phyloP scores from a whole-genome alignment of 2,329 filamentous ascomycete species.

The Apiospora koreana region DNA sequence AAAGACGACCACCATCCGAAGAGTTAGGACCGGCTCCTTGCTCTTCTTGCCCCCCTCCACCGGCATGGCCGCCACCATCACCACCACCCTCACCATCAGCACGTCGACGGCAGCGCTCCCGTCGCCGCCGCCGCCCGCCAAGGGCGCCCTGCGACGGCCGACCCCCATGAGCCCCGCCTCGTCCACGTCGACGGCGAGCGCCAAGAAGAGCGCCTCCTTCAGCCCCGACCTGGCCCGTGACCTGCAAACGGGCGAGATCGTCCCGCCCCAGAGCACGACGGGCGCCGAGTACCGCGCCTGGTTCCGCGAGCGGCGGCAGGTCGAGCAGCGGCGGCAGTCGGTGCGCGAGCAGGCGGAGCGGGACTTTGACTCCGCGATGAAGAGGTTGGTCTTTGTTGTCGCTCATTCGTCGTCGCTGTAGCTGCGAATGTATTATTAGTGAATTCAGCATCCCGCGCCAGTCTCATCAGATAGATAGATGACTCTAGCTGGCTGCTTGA shows the following conservation, averaged over 20 bases:
- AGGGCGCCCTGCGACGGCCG: background rate
- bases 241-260: constrained; percentile 18
- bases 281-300: constrained; percentile 18
- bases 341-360: background rate
- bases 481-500: background rate
- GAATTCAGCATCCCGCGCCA: background rate
- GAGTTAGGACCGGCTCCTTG: background rate
- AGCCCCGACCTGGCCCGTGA: constrained; percentile 2
- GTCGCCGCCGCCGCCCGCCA: background rate
- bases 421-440: background rate
- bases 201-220: constrained; percentile 10
- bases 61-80: background rate
- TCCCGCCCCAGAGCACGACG: constrained; percentile 19
- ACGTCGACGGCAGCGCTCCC: background rate
- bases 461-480: background rate
- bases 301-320: background rate
- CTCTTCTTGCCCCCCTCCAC: background rate
- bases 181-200: background rate
- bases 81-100: background rate
- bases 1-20: background rate
- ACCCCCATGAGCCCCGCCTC: background rate
- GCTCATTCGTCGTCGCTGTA: background rate
- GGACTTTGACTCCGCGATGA: background rate
- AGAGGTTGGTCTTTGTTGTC: background rate
- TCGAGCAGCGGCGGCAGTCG: background rate